phyloP scores from a whole-genome alignment of 148 eudicot species.

The Spergularia bocconei region DNA sequence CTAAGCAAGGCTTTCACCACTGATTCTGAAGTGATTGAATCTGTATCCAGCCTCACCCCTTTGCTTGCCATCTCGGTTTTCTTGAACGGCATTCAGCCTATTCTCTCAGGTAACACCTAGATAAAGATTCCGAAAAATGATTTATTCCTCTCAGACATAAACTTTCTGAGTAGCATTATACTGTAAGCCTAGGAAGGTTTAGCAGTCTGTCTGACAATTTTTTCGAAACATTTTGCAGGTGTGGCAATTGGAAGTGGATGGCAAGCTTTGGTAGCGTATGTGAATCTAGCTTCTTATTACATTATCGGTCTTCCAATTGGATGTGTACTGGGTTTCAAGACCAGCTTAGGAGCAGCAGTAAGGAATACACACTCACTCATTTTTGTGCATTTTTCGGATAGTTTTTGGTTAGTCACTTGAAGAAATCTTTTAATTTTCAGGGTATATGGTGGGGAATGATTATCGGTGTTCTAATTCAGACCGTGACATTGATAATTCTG shows the following conservation, averaged over 20 bases:
- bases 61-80: conserved; percentile 54
- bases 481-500: conserved; percentile 40
- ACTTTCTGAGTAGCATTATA: not conserved
- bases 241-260: conserved; percentile 68
- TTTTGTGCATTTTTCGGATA: not conserved
- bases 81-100: conserved; percentile 54
- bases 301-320: conserved; percentile 61
- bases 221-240: conserved; percentile 25
- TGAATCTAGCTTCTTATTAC: conserved; percentile 50
- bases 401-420: too few relatives aligned
- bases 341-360: conserved; percentile 50
- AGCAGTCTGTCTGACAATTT: not conserved
- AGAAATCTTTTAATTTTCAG: conserved; percentile 14
- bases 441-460: conserved; percentile 79
- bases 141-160: not conserved
- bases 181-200: not conserved
- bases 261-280: conserved; percentile 52
- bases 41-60: conserved; percentile 46
- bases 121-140: too few relatives aligned
- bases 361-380: conserved; percentile 11
- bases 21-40: conserved; percentile 43
- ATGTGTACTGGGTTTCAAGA: conserved; percentile 62
- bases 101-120: conserved; percentile 42
- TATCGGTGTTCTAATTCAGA: conserved; percentile 49
- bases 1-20: conserved; percentile 47